Evolutionary conservation across 805 yeast species (phyloP).

Genomic region (Tetrapisispora pingtungensis): DNA sequence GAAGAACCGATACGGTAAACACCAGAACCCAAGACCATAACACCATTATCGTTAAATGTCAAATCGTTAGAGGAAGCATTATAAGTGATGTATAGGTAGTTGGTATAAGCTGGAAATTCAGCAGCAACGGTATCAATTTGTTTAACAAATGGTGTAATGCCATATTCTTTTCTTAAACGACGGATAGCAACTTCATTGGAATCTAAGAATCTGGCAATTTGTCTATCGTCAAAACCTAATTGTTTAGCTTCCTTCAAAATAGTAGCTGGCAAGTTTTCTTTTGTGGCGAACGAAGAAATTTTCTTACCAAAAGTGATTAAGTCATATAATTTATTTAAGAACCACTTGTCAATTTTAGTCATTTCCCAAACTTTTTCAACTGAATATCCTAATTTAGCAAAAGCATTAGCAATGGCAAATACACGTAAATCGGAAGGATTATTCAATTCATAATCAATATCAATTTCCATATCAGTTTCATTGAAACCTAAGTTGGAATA

Average conservation of each 20-base stretch:
- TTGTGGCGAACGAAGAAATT: slow-evolving; percentile 45
- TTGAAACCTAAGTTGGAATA: slow-evolving; percentile 92
- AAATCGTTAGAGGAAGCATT: slow-evolving; percentile 85
- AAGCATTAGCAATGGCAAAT: slow-evolving; percentile 93
- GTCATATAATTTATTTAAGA: slow-evolving; percentile 73
- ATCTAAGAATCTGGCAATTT: slow-evolving; percentile 77
- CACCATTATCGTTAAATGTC: slow-evolving; percentile 82
- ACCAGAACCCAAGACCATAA: slow-evolving; percentile 95
- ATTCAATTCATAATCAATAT: slow-evolving; percentile 84
- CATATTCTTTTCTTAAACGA: slow-evolving; percentile 75
- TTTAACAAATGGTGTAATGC: slow-evolving; percentile 84
- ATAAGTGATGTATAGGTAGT: slow-evolving; percentile 89
- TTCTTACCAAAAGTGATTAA: slow-evolving; percentile 62
- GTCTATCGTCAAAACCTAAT: slow-evolving; percentile 94
- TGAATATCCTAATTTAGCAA: slow-evolving; percentile 66
- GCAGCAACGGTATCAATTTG: slow-evolving; percentile 99
- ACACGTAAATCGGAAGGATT: slow-evolving; percentile 97
- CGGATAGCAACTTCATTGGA: slow-evolving; percentile 91
- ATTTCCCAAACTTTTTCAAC: slow-evolving; percentile 87
- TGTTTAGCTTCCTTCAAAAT: slow-evolving; percentile 83
- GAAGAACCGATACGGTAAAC: slow-evolving; percentile 98
- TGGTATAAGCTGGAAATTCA: slow-evolving; percentile 94
- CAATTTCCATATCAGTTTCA: slow-evolving; percentile 80
- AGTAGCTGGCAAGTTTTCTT: slow-evolving; percentile 48
- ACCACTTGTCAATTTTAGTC: slow-evolving; percentile 94